Evolutionary conservation across 768 basidiomycete genomes (phyloP), one percentile per base, ranked within the genome.

Genomic region (Boletus coccyginus): DNA sequence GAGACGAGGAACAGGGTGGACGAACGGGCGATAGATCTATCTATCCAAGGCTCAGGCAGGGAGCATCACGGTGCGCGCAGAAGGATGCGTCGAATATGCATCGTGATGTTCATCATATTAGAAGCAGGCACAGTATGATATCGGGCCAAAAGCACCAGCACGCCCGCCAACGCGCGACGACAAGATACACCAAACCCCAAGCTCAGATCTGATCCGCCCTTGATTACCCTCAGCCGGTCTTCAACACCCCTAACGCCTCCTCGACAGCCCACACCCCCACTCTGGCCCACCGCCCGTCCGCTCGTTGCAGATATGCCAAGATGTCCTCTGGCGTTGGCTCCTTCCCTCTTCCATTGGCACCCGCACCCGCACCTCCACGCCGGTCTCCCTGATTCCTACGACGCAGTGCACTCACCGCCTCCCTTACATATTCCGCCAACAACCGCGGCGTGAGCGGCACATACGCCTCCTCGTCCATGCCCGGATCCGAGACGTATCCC

Each of bases 241-340:
- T 66, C 61, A 61, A 42, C 29, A 78, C 62, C 51, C 77, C 71
- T 62, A 91, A 59, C 1, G 86, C 82, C 48, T 87, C 87, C 51
- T 82, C 76, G 1, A 91, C 76, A 55, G 75, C 76, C 84, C 86
- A 90, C 46, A 77, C 74, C 1, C 86, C 86, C 9, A 91, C 70
- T 60, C 77, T 76, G 58, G 74, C 77, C 89, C 89, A 92, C 32
- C 83, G 76, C 62, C 78, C 84, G 59, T 90, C 89, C 48, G 69
- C 73, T 53, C 71, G 75, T 46, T 67, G 66, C 62, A 92, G 61
- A 55, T 72, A 74, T 2, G 57, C 58, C 27, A 81, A 65, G 21
- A 92, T 75, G 6, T 78, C 81, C 29, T 77, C 77, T 49, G 76
- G 75, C 21, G 74, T 76, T 13, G 70, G 73, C 8, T 47, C 46